Percentiles rank a stretch among this genome's conserved stretches.
phyloP scores from a whole-genome alignment of 345 rosid genomes.

The Euphorbia lathyris region DNA sequence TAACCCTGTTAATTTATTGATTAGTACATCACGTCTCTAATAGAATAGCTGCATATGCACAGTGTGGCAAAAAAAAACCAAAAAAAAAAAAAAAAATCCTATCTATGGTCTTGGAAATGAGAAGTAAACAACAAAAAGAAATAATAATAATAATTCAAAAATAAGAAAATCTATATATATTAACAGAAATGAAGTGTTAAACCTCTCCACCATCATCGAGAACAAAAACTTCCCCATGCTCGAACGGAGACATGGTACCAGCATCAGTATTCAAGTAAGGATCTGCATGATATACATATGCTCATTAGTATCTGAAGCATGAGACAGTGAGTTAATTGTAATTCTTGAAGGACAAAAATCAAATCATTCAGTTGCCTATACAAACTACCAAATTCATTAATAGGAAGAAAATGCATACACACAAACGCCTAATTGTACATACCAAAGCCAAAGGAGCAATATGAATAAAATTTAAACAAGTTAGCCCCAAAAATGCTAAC shows the following conservation, averaged over 20 bases:
- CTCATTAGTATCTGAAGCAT: not conserved
- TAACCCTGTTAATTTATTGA: constrained; percentile 15
- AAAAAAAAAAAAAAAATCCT: not conserved
- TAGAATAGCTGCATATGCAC: not conserved
- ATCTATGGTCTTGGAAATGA: not conserved
- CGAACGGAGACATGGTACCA: constrained; percentile 99
- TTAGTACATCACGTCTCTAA: not conserved
- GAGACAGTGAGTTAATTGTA: not conserved
- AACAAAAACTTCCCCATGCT: constrained; percentile 96
- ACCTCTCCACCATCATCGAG: constrained; percentile 99
- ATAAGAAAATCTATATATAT: not conserved
- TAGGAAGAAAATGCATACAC: not conserved
- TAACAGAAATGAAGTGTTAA: constrained; percentile 4
- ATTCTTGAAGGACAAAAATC: not conserved
- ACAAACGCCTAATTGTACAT: not conserved
- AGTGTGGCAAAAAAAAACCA: not conserved
- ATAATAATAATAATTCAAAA: too few relatives aligned
- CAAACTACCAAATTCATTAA: not conserved
- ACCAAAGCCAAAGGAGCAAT: not conserved
- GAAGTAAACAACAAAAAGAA: not conserved
- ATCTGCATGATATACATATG: constrained; percentile 47
- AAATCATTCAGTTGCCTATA: constrained; percentile 1
- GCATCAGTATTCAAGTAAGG: constrained; percentile 94
- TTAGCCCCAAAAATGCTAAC: not conserved
- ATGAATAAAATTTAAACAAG: not conserved